Evolutionary conservation across 108 stramenopile genomes (phyloP), one percentile per base, ranked within the genome.

Genomic region (Nannochloropsis gaditana): DNA sequence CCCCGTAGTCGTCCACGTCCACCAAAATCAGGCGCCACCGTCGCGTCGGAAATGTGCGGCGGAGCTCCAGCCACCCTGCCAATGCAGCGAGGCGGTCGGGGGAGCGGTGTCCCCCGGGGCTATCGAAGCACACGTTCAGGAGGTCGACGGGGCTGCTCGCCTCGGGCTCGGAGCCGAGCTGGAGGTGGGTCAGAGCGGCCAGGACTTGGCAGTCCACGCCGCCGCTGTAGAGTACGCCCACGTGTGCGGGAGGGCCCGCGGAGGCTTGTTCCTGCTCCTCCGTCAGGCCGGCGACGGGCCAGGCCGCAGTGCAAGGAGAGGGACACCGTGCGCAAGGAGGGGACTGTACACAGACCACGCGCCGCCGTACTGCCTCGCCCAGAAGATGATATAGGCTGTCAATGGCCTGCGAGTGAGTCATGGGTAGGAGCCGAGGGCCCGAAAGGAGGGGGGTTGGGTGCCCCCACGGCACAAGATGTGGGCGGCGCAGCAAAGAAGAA

Each of bases 151-250:
- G 89, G 83, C 90, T 84, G 2, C 83, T 44, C 85, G 11, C 6
- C 17, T 21, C 82, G 0, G 11, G 21, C 43, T 42, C 81, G 4
- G 15, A n/a, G 15, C 2, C 8, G 59, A 73, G 59, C 42, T 93
- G 86, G n/a, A 93, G 84, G 87, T 95, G 87, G 41, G 94, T 90
- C 86, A 96, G 87, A 9, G 95, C 95, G 47, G 97, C 96, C 59
- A 98, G 87, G 21, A 98, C 93, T 15, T 94, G 94, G 9, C 95
- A 98, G 89, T 98, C 97, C 41, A 98, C 86, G 15, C 97, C 97
- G n/a, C 97, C 97, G 43, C 95, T 96, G 91, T 97, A 98, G 11
- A 98, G 88, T 9, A 98, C 94, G 19, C 93, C 96, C 41, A 96
- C 86, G 42, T 82, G 43, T 11, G 85, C 84, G n/a, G 45, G 47